These are phyloP conservation scores for Cairneyella variabilis DNA, from an alignment of 495 filamentous ascomycete species.

Conservation along the genomic window DNA sequence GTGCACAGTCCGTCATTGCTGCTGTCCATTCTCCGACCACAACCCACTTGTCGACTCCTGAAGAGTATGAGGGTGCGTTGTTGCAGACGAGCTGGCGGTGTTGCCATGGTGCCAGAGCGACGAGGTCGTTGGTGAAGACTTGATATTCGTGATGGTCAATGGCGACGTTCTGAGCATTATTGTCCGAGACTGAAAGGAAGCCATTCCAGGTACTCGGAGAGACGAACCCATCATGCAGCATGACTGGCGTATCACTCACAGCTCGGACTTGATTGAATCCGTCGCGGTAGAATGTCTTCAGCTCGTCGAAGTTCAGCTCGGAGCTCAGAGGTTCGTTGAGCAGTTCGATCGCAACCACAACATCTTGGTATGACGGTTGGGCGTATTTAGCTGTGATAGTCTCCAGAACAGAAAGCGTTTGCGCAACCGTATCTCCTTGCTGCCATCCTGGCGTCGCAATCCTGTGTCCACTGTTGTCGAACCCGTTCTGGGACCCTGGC, in stretches of 20 bases:
- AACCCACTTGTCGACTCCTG: constrained; percentile 61
- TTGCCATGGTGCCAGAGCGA: constrained; percentile 39
- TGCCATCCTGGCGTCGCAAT: constrained; percentile 58
- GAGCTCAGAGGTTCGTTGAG: constrained; percentile 64
- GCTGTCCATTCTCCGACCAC: constrained; percentile 64
- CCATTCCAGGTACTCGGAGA: constrained; percentile 63
- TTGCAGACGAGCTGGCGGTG: constrained; percentile 56
- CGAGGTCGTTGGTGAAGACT: constrained; percentile 58
- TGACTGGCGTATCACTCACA: constrained; percentile 46
- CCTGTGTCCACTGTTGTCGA: constrained; percentile 69
- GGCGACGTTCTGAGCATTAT: constrained; percentile 39
- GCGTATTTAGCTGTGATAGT: constrained; percentile 58
- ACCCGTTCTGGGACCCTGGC: constrained; percentile 82
- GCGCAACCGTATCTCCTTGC: constrained; percentile 49
- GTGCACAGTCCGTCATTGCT: constrained; percentile 69
- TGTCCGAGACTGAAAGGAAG: constrained; percentile 47
- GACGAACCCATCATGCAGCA: constrained; percentile 66
- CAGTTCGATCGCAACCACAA: constrained; percentile 65
- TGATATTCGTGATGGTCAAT: constrained; percentile 68
- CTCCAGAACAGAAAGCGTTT: constrained; percentile 57
- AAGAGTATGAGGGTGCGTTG: constrained; percentile 58
- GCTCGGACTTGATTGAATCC: constrained; percentile 51
- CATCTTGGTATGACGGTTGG: constrained; percentile 46
- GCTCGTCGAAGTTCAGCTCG: constrained; percentile 43
- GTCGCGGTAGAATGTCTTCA: constrained; percentile 62